Evolutionary conservation across 1,284 basidiomycete species (phyloP), one percentile per base, ranked within the genome.

Genomic region (Pisolithus thermaeus): DNA sequence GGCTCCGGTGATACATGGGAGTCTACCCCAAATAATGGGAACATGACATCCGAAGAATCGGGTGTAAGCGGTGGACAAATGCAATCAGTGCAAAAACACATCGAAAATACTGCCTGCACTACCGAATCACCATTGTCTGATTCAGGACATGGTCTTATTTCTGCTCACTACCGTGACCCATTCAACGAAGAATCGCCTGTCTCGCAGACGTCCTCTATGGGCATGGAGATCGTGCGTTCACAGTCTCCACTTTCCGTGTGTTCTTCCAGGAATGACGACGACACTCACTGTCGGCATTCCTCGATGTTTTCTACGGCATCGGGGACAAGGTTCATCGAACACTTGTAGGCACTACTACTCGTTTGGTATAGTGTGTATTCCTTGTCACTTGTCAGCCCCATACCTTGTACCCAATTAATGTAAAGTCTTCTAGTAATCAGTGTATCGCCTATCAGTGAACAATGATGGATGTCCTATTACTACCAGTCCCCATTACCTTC

Each of bases 1-100:
- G 67, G 69, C 35, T 71, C 67, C 42, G 58, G 63, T 39, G 70
- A 73, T 45, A 71, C 73, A 49, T 71, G 68, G 68, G 70, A 70
- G 35, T 50, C 56, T 45, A 63, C 67, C 47, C 56, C 62, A 22
- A 62, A 56, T 55, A 54, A 32, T 23, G 64, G 50, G 8, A 54
- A 61, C 43, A 49, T 46, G 4, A 54, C 32, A 56, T 59, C 25
- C 55, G 57, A 18, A 48, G 18, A 49, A 40, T 35, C 54, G 18
- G 41, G 14, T 11, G n/a, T 22, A 14, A 12, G 12, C 36, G 50
- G 49, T 16, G 39, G 50, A 7, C 58, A 39, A 23, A 54, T 57
- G 50, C 36, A 48, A 8, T 50, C 58, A 42, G 50, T 55, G 1
- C 57, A 50, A 18, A 56, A 50, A 45, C 56, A 52, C 37, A 40